Conservation (phyloP, 2,329 filamentous ascomycete species). For the Monilinia fructicola region DNA sequence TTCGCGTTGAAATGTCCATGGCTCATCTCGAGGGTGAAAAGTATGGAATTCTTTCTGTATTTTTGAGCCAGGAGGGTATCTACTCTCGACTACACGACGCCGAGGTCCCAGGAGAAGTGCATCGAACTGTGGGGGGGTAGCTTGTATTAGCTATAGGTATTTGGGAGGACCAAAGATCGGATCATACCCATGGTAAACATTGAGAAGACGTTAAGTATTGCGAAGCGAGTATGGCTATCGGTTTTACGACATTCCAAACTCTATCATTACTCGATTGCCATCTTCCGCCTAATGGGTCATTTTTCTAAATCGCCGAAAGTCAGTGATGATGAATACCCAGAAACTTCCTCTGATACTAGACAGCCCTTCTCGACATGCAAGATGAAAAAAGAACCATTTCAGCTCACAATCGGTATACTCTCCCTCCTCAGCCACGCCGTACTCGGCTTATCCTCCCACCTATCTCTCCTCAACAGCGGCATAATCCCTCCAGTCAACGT, state of each 20-base stretch:
- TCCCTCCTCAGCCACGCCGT: slow-evolving; percentile 7
- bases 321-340: not conserved
- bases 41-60: not conserved
- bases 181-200: slow-evolving; percentile 12
- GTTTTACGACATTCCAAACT: slow-evolving; percentile 1
- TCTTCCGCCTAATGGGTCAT: slow-evolving; percentile 4
- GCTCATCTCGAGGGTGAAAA: not conserved
- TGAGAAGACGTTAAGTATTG: slow-evolving; percentile 1
- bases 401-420: slow-evolving; percentile 12
- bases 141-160: not conserved
- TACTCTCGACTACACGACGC: not conserved
- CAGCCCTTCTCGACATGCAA: not conserved
- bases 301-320: not conserved
- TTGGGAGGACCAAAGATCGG: not conserved
- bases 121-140: not conserved
- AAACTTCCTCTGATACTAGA: not conserved
- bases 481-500: not conserved
- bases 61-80: not conserved
- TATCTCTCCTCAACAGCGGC: slow-evolving; percentile 2
- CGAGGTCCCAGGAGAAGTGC: slow-evolving; percentile 14
- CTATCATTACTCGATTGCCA: slow-evolving; percentile 17
- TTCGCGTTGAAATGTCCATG: slow-evolving; percentile 8
- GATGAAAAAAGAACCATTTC: not conserved
- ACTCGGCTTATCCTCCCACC: slow-evolving; percentile 10
- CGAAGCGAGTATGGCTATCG: slow-evolving; percentile 3